Percentiles rank a stretch among this genome's conserved stretches.
Conservation (phyloP, 306 rosid species). For the Quercus rubra region DNA sequence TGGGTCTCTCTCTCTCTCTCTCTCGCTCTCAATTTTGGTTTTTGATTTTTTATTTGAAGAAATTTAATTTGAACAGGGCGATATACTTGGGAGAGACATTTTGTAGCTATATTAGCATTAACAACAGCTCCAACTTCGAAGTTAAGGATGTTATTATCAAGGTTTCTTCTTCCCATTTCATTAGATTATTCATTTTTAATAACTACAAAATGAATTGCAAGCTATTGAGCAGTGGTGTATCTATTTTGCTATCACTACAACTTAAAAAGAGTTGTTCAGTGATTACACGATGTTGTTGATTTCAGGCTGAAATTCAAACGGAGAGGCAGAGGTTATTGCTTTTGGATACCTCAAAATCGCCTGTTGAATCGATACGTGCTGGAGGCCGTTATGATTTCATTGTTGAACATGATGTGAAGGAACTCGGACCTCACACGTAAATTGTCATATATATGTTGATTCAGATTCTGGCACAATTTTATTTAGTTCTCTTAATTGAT, state of each 20-base stretch:
- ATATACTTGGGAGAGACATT: conserved; percentile 94
- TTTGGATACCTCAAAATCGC: conserved; percentile 81
- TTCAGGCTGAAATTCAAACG: conserved; percentile 94
- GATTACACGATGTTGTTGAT: conserved; percentile 1
- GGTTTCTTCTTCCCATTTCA: conserved; percentile 28
- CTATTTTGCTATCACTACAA: neutral
- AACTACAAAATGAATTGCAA: too few species aligned
- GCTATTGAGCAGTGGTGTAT: too few species aligned
- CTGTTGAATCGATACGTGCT: conserved; percentile 87
- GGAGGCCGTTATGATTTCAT: conserved; percentile 97
- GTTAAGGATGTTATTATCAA: conserved; percentile 76
- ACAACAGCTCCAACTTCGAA: conserved; percentile 88
- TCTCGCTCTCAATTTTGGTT: neutral
- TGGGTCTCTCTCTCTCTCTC: neutral
- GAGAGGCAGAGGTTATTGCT: conserved; percentile 93
- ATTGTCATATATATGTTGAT: conserved; percentile 5
- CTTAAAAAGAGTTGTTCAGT: neutral
- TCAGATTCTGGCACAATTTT: neutral
- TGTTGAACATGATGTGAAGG: conserved; percentile 95
- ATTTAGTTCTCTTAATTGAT: neutral
- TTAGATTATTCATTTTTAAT: too few species aligned
- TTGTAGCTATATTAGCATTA: conserved; percentile 91
- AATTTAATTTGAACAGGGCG: conserved; percentile 47
- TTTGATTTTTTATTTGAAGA: too few species aligned
- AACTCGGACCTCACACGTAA: conserved; percentile 98